These are phyloP conservation scores for Coniochaeta pulveracea DNA, from an alignment of 2,329 filamentous ascomycete species.

Conservation along the genomic window DNA sequence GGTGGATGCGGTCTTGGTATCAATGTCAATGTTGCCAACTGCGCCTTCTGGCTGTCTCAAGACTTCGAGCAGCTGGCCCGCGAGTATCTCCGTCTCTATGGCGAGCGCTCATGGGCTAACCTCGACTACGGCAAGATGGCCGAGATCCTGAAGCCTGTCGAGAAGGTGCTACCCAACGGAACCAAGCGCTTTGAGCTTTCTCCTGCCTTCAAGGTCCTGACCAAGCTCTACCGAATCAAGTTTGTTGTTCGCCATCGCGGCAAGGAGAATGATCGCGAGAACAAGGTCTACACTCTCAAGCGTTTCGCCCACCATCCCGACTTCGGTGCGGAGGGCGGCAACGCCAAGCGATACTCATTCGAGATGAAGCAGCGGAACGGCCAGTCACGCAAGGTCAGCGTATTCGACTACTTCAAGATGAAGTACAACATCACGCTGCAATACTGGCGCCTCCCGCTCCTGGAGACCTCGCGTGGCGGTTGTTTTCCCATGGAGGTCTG, in stretches of 20 bases:
- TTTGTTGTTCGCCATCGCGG: slow-evolving; percentile 45
- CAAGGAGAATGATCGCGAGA: slow-evolving; percentile 24
- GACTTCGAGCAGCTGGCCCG: slow-evolving; percentile 24
- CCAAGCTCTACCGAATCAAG: slow-evolving; percentile 40
- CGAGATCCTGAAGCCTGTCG: slow-evolving; percentile 23
- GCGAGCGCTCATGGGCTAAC: slow-evolving; percentile 14
- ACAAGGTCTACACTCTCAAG: slow-evolving; percentile 40
- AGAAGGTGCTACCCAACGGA: too few species aligned
- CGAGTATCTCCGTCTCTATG: slow-evolving; percentile 13
- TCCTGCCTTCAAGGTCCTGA: slow-evolving; percentile 41
- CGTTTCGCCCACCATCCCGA: slow-evolving; percentile 34
- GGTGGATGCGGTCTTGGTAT: slow-evolving; percentile 56
- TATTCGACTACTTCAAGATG: slow-evolving; percentile 44
- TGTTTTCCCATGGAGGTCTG: slow-evolving; percentile 53
- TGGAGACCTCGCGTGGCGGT: slow-evolving; percentile 42
- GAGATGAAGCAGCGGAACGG: slow-evolving; percentile 31
- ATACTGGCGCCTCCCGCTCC: slow-evolving; percentile 39
- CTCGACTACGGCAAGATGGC: slow-evolving; percentile 15
- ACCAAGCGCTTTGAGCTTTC: slow-evolving; percentile 21
- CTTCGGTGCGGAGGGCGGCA: slow-evolving; percentile 32
- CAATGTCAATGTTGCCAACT: slow-evolving; percentile 87
- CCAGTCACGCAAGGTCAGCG: slow-evolving; percentile 23
- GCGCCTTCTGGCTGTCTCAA: slow-evolving; percentile 64
- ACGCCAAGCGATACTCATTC: slow-evolving; percentile 44
- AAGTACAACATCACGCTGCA: slow-evolving; percentile 40